phyloP scores from a whole-genome alignment of 1,284 basidiomycete genomes.

The Trametes polyzona region DNA sequence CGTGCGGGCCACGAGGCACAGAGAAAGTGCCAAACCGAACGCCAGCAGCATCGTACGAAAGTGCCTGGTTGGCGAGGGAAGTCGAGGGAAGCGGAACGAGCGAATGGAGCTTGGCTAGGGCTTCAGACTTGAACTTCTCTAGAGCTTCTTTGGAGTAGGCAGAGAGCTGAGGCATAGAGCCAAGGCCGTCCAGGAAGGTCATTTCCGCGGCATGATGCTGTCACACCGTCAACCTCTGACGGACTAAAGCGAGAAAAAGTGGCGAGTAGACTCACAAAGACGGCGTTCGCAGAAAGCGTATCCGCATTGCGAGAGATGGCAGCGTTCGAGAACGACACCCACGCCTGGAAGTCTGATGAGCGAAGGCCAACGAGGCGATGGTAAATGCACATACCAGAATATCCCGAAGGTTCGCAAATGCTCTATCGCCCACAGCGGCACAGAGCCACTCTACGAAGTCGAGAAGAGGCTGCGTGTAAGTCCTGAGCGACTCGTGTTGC shows the following conservation, averaged over 20 bases:
- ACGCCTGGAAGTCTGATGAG: slow-evolving; percentile 60
- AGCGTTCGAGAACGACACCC: slow-evolving; percentile 88
- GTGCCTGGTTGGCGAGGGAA: slow-evolving; percentile 29
- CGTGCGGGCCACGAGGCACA: slow-evolving; percentile 62
- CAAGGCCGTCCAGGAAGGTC: slow-evolving; percentile 85
- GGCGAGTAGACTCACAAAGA: slow-evolving; percentile 70
- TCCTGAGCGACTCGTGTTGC: slow-evolving; percentile 58
- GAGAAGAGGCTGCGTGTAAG: slow-evolving; percentile 71
- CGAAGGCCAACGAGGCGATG: neutral
- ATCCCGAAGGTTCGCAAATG: slow-evolving; percentile 84
- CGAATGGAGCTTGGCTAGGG: slow-evolving; percentile 49
- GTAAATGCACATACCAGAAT: slow-evolving; percentile 67
- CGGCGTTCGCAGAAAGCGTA: slow-evolving; percentile 51
- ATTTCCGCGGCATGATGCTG: slow-evolving; percentile 89
- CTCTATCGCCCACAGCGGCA: slow-evolving; percentile 63
- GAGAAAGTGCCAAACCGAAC: slow-evolving; percentile 81
- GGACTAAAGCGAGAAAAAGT: too few relatives aligned
- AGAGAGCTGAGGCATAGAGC: slow-evolving; percentile 72
- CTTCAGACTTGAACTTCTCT: slow-evolving; percentile 52
- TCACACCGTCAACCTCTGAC: too few relatives aligned
- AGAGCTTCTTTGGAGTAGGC: slow-evolving; percentile 57
- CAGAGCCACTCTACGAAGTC: slow-evolving; percentile 88
- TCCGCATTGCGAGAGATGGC: slow-evolving; percentile 44
- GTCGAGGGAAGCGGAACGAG: slow-evolving; percentile 51
- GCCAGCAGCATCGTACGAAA: slow-evolving; percentile 41